phyloP scores from a whole-genome alignment of 2,329 filamentous ascomycete species.

The Hypomyces perniciosus region DNA sequence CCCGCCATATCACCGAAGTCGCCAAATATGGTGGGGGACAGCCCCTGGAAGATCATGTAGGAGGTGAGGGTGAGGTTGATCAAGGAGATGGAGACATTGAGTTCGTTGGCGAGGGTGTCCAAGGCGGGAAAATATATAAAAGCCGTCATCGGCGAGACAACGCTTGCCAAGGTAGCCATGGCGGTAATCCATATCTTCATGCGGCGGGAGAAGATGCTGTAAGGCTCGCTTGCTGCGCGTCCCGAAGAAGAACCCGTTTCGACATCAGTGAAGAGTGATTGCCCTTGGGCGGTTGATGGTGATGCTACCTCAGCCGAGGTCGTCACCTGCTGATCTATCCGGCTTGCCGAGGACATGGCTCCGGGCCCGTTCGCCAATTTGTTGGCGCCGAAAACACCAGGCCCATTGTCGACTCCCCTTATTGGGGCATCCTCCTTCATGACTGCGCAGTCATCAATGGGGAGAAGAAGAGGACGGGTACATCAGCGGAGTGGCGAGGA shows the following conservation, averaged over 20 bases:
- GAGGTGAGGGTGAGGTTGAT: slow-evolving; percentile 51
- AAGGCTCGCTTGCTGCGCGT: slow-evolving; percentile 12
- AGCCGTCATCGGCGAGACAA: slow-evolving; percentile 53
- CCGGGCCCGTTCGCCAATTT: not conserved
- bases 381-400: not conserved
- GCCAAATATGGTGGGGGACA: slow-evolving; percentile 56
- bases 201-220: slow-evolving; percentile 24
- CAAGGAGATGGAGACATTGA: slow-evolving; percentile 33
- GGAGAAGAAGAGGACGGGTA: not conserved
- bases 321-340: not conserved
- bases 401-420: not conserved
- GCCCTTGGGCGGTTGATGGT: not conserved
- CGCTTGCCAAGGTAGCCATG: slow-evolving; percentile 48
- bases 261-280: not conserved
- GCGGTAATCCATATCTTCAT: slow-evolving; percentile 47
- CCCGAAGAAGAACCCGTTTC: not conserved
- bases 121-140: slow-evolving; percentile 49
- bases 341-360: not conserved
- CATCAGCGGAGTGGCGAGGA: not conserved
- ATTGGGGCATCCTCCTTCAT: slow-evolving; percentile 10
- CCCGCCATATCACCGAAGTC: slow-evolving; percentile 57
- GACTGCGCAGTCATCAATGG: not conserved
- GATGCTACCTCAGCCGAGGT: not conserved
- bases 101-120: slow-evolving; percentile 33
- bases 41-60: slow-evolving; percentile 58